Evolutionary conservation across 1,139 yeast species (phyloP).

Genomic region (Insectozyma bohioensis): DNA sequence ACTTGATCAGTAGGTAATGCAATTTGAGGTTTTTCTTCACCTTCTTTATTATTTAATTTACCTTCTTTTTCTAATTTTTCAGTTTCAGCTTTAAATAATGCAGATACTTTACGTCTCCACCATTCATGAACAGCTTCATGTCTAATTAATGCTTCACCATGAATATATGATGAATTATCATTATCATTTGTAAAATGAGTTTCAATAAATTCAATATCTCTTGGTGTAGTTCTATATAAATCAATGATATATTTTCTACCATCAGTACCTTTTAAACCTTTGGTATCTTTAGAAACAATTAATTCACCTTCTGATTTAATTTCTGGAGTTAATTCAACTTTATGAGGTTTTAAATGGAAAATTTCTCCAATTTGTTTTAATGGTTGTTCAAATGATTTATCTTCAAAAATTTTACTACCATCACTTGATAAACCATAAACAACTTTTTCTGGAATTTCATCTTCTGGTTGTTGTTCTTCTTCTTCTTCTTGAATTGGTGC

Average conservation of each 20-base stretch:
- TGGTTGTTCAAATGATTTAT: constrained; percentile 51
- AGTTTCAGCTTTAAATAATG: constrained; percentile 50
- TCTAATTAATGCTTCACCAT: constrained; percentile 73
- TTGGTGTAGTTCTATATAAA: constrained; percentile 78
- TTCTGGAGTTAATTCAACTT: constrained; percentile 40
- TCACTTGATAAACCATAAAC: constrained; percentile 77
- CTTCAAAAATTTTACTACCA: constrained; percentile 46
- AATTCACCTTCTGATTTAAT: constrained; percentile 44
- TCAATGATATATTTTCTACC: constrained; percentile 84
- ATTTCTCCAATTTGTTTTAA: constrained; percentile 67
- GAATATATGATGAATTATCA: constrained; percentile 66
- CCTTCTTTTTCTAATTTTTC: constrained; percentile 50
- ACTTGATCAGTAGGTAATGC: constrained; percentile 57
- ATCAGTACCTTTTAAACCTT: constrained; percentile 86
- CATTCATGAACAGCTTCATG: constrained; percentile 89
- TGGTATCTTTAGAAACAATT: constrained; percentile 73
- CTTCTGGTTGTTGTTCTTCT: constrained; percentile 27
- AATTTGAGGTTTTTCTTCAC: constrained; percentile 48
- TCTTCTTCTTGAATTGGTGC: constrained; percentile 33
- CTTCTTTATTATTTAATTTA: constrained; percentile 28
- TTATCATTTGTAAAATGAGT: constrained; percentile 39
- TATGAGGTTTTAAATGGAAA: constrained; percentile 75
- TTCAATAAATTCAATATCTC: constrained; percentile 76
- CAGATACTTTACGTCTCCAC: constrained; percentile 74
- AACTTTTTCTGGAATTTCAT: constrained; percentile 48